Percentiles rank a stretch among this genome's conserved stretches.
These are phyloP conservation scores for Sonneratia caseolaris DNA, from an alignment of 345 rosid species.

Conservation along the genomic window DNA sequence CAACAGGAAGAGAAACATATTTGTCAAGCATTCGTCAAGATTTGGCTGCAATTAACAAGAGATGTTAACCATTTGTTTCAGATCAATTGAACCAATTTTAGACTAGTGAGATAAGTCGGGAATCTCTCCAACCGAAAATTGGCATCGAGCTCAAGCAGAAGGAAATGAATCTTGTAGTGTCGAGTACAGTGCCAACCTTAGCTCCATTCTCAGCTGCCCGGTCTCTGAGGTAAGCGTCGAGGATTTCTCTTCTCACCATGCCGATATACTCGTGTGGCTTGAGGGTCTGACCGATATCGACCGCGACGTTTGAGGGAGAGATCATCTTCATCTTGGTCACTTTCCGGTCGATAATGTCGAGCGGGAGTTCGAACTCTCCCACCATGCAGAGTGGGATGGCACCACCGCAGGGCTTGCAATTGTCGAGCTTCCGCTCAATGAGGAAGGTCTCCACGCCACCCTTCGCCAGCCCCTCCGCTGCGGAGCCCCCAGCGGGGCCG, in stretches of 20 bases:
- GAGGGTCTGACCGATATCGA: slow-evolving; percentile 85
- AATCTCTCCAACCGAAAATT: no score
- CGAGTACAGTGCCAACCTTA: neutral
- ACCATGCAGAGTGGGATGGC: slow-evolving; percentile 97
- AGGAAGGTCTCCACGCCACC: slow-evolving; percentile 81
- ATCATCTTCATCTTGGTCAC: slow-evolving; percentile 98
- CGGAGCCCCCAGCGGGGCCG: slow-evolving; percentile 81
- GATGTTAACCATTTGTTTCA: no score
- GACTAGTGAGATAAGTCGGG: no score
- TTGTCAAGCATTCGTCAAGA: neutral
- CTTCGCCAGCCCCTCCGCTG: slow-evolving; percentile 69
- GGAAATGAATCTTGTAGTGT: neutral
- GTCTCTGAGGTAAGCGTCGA: slow-evolving; percentile 67
- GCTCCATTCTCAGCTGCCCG: slow-evolving; percentile 73
- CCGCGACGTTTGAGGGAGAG: slow-evolving; percentile 88
- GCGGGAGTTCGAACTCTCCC: slow-evolving; percentile 86
- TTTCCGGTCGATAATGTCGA: slow-evolving; percentile 79
- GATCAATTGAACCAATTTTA: neutral
- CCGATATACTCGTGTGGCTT: slow-evolving; percentile 97
- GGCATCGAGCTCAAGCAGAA: no score
- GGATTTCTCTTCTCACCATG: slow-evolving; percentile 84
- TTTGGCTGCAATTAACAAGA: neutral
- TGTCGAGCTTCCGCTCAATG: slow-evolving; percentile 85
- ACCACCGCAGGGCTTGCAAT: slow-evolving; percentile 92
- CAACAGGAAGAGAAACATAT: neutral